phyloP scores from a whole-genome alignment of 176 grass and related monocot genomes.

The Oryza longistaminata region DNA sequence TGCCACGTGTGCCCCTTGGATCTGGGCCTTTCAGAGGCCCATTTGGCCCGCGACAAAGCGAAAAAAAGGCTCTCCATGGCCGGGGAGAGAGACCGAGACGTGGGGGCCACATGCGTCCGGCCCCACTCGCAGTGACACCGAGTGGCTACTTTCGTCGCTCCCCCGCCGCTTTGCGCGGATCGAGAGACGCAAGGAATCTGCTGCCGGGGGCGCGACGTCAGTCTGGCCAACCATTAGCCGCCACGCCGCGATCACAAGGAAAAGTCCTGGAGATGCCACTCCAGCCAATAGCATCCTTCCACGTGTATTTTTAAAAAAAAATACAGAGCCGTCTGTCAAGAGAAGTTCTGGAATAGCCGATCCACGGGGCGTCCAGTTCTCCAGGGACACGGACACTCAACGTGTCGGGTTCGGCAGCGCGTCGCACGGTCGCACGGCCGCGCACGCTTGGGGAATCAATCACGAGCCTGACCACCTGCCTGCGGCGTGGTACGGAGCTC shows the following conservation, averaged over 20 bases:
- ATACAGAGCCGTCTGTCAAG: background rate
- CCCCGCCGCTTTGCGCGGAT: background rate
- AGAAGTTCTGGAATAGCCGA: slow-evolving; percentile 12
- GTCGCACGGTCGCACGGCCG: background rate
- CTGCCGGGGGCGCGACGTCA: background rate
- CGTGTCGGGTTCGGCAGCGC: background rate
- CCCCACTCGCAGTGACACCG: background rate
- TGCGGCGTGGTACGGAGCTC: background rate
- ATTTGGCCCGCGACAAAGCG: background rate
- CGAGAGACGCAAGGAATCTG: slow-evolving; percentile 22
- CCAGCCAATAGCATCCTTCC: background rate
- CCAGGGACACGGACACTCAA: background rate
- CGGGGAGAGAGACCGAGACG: background rate
- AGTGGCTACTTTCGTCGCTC: background rate
- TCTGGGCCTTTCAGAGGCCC: slow-evolving; percentile 22
- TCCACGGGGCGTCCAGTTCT: background rate
- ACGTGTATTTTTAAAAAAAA: background rate
- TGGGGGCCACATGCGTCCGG: background rate
- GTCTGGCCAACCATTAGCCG: background rate
- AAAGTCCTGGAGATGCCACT: background rate
- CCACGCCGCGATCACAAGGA: background rate
- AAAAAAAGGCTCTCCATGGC: background rate
- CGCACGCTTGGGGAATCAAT: background rate
- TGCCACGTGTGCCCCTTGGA: slow-evolving; percentile 21
- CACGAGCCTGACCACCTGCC: too few species aligned